These are phyloP conservation scores for Eruca vesicaria DNA, from an alignment of 441 rosid genomes.

Conservation along the genomic window DNA sequence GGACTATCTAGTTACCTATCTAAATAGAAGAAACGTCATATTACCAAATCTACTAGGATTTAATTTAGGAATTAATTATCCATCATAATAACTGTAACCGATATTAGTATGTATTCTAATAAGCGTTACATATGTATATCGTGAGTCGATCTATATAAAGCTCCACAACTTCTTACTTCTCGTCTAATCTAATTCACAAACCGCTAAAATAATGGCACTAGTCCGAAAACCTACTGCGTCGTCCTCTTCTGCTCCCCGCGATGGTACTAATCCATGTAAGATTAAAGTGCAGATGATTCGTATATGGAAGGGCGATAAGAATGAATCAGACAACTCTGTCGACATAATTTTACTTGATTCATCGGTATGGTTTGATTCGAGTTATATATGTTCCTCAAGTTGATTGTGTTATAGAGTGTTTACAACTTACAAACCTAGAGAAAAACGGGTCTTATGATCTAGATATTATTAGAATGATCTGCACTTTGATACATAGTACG, in stretches of 20 bases:
- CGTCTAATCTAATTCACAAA: background rate
- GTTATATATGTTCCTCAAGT: background rate
- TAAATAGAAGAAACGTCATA: background rate
- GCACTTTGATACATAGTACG: too few species aligned
- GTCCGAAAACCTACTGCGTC: background rate
- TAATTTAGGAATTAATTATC: background rate
- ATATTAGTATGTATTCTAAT: background rate
- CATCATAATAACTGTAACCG: background rate
- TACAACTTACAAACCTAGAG: background rate
- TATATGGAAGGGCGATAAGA: background rate
- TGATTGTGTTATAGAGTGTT: background rate
- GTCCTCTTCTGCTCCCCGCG: background rate
- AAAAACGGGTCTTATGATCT: background rate
- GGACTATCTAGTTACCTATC: background rate
- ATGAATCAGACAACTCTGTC: conserved; percentile 10
- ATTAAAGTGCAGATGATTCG: conserved; percentile 10
- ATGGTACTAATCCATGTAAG: conserved; percentile 1
- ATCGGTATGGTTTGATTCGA: background rate
- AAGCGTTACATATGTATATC: background rate
- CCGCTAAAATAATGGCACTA: background rate
- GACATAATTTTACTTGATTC: conserved; percentile 15
- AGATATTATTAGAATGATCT: too few species aligned
- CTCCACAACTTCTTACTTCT: background rate
- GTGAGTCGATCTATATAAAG: background rate
- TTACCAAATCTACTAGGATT: background rate